Conservation (phyloP, 768 basidiomycete genomes). For the Hypholoma sublateritium region DNA sequence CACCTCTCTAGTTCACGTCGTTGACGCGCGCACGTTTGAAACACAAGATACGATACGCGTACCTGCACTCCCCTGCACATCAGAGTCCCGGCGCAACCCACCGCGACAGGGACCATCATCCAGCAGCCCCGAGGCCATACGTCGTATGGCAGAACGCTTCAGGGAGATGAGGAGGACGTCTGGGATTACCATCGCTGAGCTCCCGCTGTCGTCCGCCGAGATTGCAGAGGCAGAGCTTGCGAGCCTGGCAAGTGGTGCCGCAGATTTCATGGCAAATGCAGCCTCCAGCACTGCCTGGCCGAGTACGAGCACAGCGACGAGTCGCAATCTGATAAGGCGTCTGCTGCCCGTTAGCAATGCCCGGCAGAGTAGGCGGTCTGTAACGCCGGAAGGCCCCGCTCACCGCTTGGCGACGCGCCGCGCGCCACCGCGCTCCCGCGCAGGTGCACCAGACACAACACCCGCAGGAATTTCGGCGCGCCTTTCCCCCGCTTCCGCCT, state of each 20-base stretch:
- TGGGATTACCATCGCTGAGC: background rate
- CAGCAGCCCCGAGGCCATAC: background rate
- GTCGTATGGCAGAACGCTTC: background rate
- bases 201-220: background rate
- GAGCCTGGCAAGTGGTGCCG: background rate
- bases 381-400: background rate
- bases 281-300: background rate
- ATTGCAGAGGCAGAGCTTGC: background rate
- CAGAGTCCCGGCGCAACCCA: conserved; percentile 8
- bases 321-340: conserved; percentile 1
- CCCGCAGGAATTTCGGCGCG: background rate
- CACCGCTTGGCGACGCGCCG: background rate
- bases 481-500: background rate
- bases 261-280: background rate
- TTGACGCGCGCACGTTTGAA: conserved; percentile 88
- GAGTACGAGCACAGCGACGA: background rate
- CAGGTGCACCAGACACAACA: background rate
- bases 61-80: conserved; percentile 31
- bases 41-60: conserved; percentile 67
- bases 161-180: background rate
- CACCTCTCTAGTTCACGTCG: conserved; percentile 75
- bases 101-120: background rate
- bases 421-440: background rate
- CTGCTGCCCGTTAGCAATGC: conserved; percentile 6
- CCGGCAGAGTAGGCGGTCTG: background rate